Percentiles rank a stretch among this genome's conserved stretches.
Evolutionary conservation across 2,329 filamentous ascomycete genomes (phyloP).

Genomic region (Acrodontium crateriforme): DNA sequence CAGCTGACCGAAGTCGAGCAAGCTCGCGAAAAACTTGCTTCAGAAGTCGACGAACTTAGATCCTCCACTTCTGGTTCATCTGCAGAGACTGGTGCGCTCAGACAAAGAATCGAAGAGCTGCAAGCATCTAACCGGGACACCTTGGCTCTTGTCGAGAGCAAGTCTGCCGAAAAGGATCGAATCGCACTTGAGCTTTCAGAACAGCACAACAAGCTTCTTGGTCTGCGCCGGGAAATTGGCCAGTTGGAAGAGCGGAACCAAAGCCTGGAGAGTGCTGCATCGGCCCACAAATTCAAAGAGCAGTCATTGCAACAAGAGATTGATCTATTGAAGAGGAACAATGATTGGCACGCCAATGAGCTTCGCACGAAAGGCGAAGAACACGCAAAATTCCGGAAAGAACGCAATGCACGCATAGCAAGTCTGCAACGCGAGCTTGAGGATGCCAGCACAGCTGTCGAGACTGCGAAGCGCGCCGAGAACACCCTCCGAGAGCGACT

Average conservation of each 20-base stretch:
- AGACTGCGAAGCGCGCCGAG: slow-evolving; percentile 66
- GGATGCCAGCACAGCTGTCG: slow-evolving; percentile 63
- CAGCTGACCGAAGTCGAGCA: slow-evolving; percentile 76
- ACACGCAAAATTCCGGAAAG: slow-evolving; percentile 79
- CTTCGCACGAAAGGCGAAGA: slow-evolving; percentile 82
- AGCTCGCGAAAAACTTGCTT: slow-evolving; percentile 58
- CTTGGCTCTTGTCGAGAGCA: slow-evolving; percentile 75
- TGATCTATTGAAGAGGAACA: slow-evolving; percentile 74
- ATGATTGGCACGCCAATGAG: slow-evolving; percentile 86
- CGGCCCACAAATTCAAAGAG: slow-evolving; percentile 76
- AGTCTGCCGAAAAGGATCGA: slow-evolving; percentile 72
- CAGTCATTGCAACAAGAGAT: slow-evolving; percentile 83
- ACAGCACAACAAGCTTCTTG: slow-evolving; percentile 77
- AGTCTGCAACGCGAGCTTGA: slow-evolving; percentile 82
- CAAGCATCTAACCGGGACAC: slow-evolving; percentile 90
- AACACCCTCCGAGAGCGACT: slow-evolving; percentile 66
- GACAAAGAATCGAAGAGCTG: slow-evolving; percentile 70
- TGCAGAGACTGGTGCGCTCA: slow-evolving; percentile 61
- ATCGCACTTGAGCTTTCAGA: slow-evolving; percentile 75
- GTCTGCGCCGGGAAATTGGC: slow-evolving; percentile 70
- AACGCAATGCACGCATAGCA: slow-evolving; percentile 80
- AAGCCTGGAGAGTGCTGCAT: slow-evolving; percentile 62
- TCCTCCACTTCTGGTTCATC: slow-evolving; percentile 59
- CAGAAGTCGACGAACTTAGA: slow-evolving; percentile 66
- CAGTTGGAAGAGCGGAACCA: slow-evolving; percentile 73